Evolutionary conservation across 768 basidiomycete species (phyloP).

Genomic region (Tylopilus intermedius): DNA sequence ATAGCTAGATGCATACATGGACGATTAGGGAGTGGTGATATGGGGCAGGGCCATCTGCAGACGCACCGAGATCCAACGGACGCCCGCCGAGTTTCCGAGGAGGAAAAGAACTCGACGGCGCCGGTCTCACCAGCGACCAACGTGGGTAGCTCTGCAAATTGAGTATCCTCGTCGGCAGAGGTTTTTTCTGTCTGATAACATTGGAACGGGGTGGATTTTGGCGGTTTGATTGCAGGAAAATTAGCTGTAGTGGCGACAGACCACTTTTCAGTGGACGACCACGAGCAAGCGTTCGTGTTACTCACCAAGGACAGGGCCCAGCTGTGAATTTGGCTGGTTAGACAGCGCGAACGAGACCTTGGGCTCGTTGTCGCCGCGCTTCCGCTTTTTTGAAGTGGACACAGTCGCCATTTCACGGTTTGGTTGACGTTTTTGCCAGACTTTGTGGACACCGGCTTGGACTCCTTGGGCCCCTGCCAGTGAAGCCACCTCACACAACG

Average conservation of each 20-base stretch:
- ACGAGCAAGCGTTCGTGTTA: slow-evolving; percentile 17
- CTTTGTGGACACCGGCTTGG: not conserved
- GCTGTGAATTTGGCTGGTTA: slow-evolving; percentile 30
- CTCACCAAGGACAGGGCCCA: slow-evolving; percentile 53
- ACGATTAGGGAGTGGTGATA: slow-evolving; percentile 1
- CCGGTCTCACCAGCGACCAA: slow-evolving; percentile 82
- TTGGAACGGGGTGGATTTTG: slow-evolving; percentile 54
- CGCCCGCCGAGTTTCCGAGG: slow-evolving; percentile 46
- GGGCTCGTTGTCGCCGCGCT: slow-evolving; percentile 36
- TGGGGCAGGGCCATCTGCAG: not conserved
- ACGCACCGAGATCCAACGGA: slow-evolving; percentile 67
- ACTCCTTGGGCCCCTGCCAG: not conserved
- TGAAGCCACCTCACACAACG: slow-evolving; percentile 16
- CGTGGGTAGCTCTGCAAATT: slow-evolving; percentile 29
- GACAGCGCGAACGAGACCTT: slow-evolving; percentile 37
- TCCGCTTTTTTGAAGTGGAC: slow-evolving; percentile 43
- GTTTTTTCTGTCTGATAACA: slow-evolving; percentile 45
- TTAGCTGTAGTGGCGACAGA: slow-evolving; percentile 37
- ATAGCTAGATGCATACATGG: slow-evolving; percentile 48
- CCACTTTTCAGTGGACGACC: slow-evolving; percentile 22
- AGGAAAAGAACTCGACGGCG: slow-evolving; percentile 74
- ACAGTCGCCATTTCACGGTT: slow-evolving; percentile 18
- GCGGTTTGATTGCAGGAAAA: slow-evolving; percentile 63
- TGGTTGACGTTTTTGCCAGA: slow-evolving; percentile 15
- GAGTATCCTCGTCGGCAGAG: slow-evolving; percentile 21